These are phyloP conservation scores for Pyrus hybrid DNA, from an alignment of 331 rosid species.

Conservation along the genomic window DNA sequence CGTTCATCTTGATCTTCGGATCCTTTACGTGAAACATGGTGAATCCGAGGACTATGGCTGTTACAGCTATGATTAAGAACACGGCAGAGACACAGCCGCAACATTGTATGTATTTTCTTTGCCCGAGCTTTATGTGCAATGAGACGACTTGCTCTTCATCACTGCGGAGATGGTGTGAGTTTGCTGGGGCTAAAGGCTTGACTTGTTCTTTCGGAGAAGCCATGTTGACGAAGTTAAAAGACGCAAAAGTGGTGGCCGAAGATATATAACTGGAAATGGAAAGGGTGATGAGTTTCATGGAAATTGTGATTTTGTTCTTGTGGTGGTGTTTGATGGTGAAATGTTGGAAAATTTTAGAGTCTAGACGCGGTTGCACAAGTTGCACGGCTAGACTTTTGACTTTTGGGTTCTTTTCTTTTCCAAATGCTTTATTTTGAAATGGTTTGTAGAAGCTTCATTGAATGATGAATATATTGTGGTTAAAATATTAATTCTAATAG, in stretches of 20 bases:
- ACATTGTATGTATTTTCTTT: conserved; percentile 13
- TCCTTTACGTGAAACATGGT: conserved; percentile 33
- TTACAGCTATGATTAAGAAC: conserved; percentile 26
- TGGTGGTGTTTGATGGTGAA: neutral
- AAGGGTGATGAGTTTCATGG: neutral
- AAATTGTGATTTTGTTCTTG: neutral
- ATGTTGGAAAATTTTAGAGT: neutral
- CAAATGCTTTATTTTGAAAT: neutral
- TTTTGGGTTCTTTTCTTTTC: neutral
- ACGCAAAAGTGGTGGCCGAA: neutral
- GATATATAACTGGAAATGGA: neutral
- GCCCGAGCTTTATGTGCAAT: neutral
- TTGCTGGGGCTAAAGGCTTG: conserved; percentile 26
- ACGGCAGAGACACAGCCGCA: conserved; percentile 36
- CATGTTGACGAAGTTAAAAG: conserved; percentile 2
- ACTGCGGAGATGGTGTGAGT: neutral
- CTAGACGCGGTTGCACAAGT: neutral
- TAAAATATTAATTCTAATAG: neutral
- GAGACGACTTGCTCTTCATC: conserved; percentile 2
- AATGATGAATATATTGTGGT: neutral
- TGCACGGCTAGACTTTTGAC: conserved; percentile 6
- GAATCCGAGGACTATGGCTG: conserved; percentile 29
- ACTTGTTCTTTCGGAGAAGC: conserved; percentile 13
- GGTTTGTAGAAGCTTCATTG: neutral
- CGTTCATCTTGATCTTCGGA: conserved; percentile 18